phyloP scores from a whole-genome alignment of 129 eudicot species.

The Calendula officinalis region DNA sequence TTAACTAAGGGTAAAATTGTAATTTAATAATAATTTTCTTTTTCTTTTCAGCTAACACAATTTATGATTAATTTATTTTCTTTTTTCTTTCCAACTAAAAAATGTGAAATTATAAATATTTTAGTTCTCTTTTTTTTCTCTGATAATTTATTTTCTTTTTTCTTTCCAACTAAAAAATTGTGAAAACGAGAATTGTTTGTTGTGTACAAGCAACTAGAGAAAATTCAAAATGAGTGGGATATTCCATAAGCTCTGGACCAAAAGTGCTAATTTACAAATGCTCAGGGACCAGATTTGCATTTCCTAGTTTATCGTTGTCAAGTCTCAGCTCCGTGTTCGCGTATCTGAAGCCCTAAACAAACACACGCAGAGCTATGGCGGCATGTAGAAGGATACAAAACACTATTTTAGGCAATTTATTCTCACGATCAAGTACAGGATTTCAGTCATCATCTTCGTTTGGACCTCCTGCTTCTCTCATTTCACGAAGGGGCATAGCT shows the following conservation, averaged over 20 bases:
- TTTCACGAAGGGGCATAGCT: constrained; percentile 75
- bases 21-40: no score
- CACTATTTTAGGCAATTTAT: constrained; percentile 14
- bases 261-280: not conserved
- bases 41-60: no score
- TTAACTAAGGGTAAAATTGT: no score
- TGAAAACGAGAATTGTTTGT: no score
- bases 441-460: constrained; percentile 24
- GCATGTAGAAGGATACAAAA: constrained; percentile 40
- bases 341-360: constrained; percentile 23
- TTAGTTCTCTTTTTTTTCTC: no score
- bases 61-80: no score
- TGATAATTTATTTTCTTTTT: no score
- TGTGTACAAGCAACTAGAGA: no score
- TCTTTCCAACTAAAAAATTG: no score
- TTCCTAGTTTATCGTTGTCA: not conserved
- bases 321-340: constrained; percentile 1
- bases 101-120: no score
- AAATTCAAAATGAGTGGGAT: no score
- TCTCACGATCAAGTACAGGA: constrained; percentile 28
- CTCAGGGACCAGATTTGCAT: not conserved
- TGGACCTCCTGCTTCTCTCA: constrained; percentile 30
- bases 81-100: no score
- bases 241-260: not conserved
- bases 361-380: constrained; percentile 43